phyloP scores from a whole-genome alignment of 257 asterid genomes.

The Gentiana macrophylla region DNA sequence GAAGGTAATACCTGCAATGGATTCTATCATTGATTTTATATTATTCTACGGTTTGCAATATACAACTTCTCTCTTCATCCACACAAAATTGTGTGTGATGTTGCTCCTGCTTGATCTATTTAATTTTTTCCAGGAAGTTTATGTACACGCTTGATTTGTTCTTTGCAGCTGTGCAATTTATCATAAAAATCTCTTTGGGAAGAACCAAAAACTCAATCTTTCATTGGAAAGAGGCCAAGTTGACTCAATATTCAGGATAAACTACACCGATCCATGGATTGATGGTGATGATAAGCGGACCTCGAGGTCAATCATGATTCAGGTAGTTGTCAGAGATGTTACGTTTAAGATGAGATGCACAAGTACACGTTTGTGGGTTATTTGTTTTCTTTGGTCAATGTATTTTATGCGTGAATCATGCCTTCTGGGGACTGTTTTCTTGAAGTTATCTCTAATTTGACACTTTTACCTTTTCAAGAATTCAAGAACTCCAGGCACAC shows the following conservation, averaged over 20 bases:
- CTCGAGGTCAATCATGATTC: slow-evolving; percentile 89
- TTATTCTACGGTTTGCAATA: not conserved
- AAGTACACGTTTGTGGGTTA: too few species aligned
- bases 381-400: too few species aligned
- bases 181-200: slow-evolving; percentile 88
- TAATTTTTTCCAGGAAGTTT: not conserved
- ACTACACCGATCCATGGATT: slow-evolving; percentile 94
- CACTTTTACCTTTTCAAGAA: slow-evolving; percentile 39
- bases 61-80: too few species aligned
- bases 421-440: slow-evolving; percentile 1
- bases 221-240: slow-evolving; percentile 94
- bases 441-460: slow-evolving; percentile 10
- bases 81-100: not conserved
- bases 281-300: slow-evolving; percentile 99
- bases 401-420: not conserved
- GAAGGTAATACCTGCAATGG: slow-evolving; percentile 47
- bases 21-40: slow-evolving; percentile 3
- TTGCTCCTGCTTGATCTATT: not conserved
- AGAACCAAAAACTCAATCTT: slow-evolving; percentile 91
- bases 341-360: not conserved
- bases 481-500: slow-evolving; percentile 92
- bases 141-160: slow-evolving; percentile 9
- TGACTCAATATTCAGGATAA: slow-evolving; percentile 82
- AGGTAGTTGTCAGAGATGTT: slow-evolving; percentile 32
- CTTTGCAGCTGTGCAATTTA: slow-evolving; percentile 80